Base-by-base conservation (phyloP, 139 green algal genomes). In the Picochlorum sp. region DNA sequence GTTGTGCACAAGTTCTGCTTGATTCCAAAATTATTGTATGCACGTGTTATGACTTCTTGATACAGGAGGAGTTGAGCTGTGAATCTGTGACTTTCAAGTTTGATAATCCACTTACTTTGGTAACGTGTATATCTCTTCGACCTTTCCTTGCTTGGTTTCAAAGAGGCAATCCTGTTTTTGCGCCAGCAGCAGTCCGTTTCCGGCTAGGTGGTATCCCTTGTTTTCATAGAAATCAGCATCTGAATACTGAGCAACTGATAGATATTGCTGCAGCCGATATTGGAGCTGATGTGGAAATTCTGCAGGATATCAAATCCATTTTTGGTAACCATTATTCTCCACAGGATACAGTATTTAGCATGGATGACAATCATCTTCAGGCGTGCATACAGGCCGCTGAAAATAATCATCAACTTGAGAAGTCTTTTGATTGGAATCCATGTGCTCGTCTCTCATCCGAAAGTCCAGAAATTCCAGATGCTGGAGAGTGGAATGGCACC, bases 91-190 rank as follows among this genome's bases (percentile, higher is more conserved):
- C 43, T 5, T 64, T 77, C n/a, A 31, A 22, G 24, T 55, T 78
- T 36, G 65, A 63, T 12, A 67, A 74, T 33, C 70, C 70, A 18
- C 33, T 78, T 37, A 68, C 54, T 62, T 33, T 78, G 31, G 61
- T 78, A 6, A 29, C 18, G 4, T 59, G 63, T 56, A 29, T 78
- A 12, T 44, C 37, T 25, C 16, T 78, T 29, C 61, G 64, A 10
- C 68, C 70, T 33, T 78, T 74, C 55, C 45, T 47, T 7, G 70
- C 70, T 26, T 63, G 52, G 9, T 78, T 78, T 41, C 70, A 78
- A 55, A 28, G 22, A 33, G 65, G 62, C 40, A 26, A 7, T 12
- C 69, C 69, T 49, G 36, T 76, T 36, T 76, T 75, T n/a, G 30
- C 65, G 2, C 37, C 57, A 40, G 40, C 52, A 45, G 32, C 32